A percentile compares a stretch with the other conserved stretches of the same genome.
phyloP scores from a whole-genome alignment of 257 asterid genomes.

The Nicotiana otophora region DNA sequence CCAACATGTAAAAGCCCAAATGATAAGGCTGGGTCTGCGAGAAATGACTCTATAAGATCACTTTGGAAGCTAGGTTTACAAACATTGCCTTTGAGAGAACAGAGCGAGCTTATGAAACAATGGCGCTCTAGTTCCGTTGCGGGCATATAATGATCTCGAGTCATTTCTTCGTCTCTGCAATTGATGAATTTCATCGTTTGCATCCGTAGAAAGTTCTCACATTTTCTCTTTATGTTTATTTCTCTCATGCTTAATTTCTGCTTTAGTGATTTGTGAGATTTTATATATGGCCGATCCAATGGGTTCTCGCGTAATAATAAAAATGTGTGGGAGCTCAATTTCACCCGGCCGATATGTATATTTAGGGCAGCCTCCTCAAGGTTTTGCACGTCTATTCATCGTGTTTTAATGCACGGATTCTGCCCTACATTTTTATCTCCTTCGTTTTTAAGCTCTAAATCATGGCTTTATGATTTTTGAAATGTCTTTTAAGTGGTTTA shows the following conservation, averaged over 20 bases:
- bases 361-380: slow-evolving; percentile 26
- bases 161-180: slow-evolving; percentile 6
- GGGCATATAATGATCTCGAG: slow-evolving; percentile 41
- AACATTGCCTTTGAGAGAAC: slow-evolving; percentile 54
- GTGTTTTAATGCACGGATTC: slow-evolving; percentile 22
- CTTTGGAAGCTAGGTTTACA: slow-evolving; percentile 19
- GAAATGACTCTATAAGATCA: background rate
- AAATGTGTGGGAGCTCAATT: slow-evolving; percentile 38
- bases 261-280: background rate
- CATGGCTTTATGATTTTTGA: too few species aligned
- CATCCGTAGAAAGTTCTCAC: slow-evolving; percentile 25
- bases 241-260: too few species aligned
- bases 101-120: slow-evolving; percentile 20
- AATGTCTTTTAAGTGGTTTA: too few species aligned
- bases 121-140: slow-evolving; percentile 75
- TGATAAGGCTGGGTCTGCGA: background rate
- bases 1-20: background rate
- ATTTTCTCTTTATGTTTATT: background rate
- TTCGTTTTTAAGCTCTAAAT: too few species aligned
- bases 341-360: slow-evolving; percentile 55
- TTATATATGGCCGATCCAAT: slow-evolving; percentile 56
- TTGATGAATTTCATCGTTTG: background rate
- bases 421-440: slow-evolving; percentile 31
- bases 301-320: slow-evolving; percentile 39
- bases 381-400: slow-evolving; percentile 16